Percentiles rank a stretch among this genome's conserved stretches.
Conservation (phyloP, 2,329 filamentous ascomycete species). For the Talaromyces islandicus region DNA sequence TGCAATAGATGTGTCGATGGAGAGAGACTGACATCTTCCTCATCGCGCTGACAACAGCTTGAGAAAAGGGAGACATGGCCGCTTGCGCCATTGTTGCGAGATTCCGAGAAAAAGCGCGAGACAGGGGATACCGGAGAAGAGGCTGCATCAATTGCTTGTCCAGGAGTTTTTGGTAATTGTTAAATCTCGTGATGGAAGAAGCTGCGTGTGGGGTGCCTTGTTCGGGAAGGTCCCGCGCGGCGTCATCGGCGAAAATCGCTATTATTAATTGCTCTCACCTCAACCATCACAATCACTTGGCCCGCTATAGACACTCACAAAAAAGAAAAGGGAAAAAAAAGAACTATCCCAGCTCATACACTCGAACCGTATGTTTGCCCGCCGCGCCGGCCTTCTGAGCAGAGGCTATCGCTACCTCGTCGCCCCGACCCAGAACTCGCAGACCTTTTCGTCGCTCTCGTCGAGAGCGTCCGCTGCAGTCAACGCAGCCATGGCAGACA, state of each 20-base stretch:
- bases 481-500: slow-evolving; percentile 37
- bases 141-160: background rate
- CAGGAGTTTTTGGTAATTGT: background rate
- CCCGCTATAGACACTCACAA: background rate
- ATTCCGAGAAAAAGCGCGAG: slow-evolving; percentile 9
- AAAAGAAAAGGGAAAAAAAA: background rate
- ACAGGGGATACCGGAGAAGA: slow-evolving; percentile 2
- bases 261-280: background rate
- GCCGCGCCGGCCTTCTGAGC: slow-evolving; percentile 28
- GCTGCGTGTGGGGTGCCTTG: slow-evolving; percentile 19
- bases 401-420: slow-evolving; percentile 36
- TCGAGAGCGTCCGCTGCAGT: slow-evolving; percentile 27
- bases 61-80: slow-evolving; percentile 51
- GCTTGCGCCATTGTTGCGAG: slow-evolving; percentile 24
- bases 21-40: slow-evolving; percentile 66
- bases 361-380: slow-evolving; percentile 27
- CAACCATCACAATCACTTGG: background rate
- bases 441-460: slow-evolving; percentile 27
- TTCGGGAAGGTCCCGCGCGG: slow-evolving; percentile 1
- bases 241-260: slow-evolving; percentile 8
- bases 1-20: background rate
- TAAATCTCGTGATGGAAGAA: background rate
- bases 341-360: background rate
- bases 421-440: slow-evolving; percentile 18
- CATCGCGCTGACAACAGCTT: slow-evolving; percentile 71